Evolutionary conservation across 164 flowering plant genomes (phyloP).

Genomic region (Macadamia tetraphylla): DNA sequence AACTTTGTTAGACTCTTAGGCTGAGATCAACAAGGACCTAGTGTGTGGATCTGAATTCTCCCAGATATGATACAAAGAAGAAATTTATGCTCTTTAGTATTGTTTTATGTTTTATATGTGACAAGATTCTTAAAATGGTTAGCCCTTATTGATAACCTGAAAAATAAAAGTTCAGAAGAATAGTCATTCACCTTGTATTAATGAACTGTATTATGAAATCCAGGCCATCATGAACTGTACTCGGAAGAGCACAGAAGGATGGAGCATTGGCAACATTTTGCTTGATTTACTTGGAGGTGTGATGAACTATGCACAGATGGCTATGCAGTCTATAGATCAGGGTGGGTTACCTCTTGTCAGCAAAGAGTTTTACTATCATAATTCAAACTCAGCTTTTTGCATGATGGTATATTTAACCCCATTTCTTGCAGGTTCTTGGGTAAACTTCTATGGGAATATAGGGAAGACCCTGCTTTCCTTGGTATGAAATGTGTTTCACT

Average conservation of each 20-base stretch:
- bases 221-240: constrained; percentile 76
- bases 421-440: constrained; percentile 60
- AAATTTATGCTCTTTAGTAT: not conserved
- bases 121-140: not conserved
- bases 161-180: not conserved
- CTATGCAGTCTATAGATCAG: constrained; percentile 85
- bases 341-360: constrained; percentile 30
- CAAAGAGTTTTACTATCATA: constrained; percentile 1
- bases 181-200: not conserved
- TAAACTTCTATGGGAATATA: constrained; percentile 79
- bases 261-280: constrained; percentile 86
- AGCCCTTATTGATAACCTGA: not conserved
- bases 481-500: constrained; percentile 39
- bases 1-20: not conserved
- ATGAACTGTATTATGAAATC: not conserved
- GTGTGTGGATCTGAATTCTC: not conserved
- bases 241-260: constrained; percentile 88
- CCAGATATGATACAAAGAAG: not conserved
- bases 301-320: constrained; percentile 78
- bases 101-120: not conserved
- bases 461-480: constrained; percentile 82
- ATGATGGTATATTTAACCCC: not conserved
- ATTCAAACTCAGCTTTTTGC: not conserved
- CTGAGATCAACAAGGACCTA: not conserved
- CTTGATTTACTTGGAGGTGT: constrained; percentile 82